These are phyloP conservation scores for Tricholoma matsutake DNA, from an alignment of 768 basidiomycete species.

Conservation along the genomic window DNA sequence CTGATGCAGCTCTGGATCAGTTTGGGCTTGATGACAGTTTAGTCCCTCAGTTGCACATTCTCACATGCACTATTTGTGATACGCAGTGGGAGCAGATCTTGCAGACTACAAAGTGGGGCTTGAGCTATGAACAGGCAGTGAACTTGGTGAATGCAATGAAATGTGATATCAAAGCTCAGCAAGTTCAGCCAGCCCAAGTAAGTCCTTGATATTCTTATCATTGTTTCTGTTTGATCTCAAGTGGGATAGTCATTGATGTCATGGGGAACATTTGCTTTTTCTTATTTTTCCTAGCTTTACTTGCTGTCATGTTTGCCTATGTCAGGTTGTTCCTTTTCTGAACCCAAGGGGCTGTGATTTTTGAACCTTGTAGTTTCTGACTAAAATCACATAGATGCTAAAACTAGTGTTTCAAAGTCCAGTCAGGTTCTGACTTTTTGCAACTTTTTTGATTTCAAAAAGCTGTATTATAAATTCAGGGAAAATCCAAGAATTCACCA, in stretches of 20 bases:
- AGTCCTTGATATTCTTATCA: neutral
- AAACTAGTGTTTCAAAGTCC: too few species aligned
- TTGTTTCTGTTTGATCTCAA: neutral
- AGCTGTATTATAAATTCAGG: too few species aligned
- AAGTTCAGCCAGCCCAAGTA: neutral
- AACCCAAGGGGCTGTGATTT: neutral
- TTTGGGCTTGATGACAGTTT: neutral
- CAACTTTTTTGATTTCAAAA: too few species aligned
- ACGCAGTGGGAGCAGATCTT: slow-evolving; percentile 7
- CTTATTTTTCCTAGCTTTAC: too few species aligned
- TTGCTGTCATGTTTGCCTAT: too few species aligned
- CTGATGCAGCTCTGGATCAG: slow-evolving; percentile 1
- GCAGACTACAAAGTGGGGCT: slow-evolving; percentile 1
- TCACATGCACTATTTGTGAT: slow-evolving; percentile 1
- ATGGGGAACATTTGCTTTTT: too few species aligned
- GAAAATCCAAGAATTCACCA: too few species aligned
- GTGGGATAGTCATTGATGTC: neutral
- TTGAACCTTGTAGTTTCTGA: neutral
- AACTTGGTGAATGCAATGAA: neutral
- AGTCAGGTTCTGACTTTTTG: too few species aligned
- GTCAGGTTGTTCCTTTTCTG: neutral
- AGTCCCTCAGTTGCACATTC: neutral
- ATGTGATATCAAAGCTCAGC: neutral
- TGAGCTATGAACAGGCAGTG: neutral
- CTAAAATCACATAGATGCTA: neutral